A percentile compares a stretch with the other conserved stretches of the same genome.
Conservation (phyloP, 768 basidiomycete genomes). For the Butyriboletus loyo region DNA sequence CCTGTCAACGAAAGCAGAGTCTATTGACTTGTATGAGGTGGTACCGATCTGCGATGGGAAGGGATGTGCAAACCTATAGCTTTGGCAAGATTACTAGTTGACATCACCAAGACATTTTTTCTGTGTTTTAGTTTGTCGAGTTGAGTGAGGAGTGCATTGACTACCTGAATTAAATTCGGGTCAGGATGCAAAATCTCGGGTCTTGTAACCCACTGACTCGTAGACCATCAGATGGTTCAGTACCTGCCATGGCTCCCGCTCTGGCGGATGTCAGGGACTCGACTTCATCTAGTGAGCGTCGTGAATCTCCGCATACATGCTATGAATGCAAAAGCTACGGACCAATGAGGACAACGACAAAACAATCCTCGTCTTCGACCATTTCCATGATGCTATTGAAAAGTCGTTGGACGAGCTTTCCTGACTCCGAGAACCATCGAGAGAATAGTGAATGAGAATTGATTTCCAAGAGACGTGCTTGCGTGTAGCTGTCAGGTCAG, state of each 20-base stretch:
- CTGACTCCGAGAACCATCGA: constrained; percentile 99
- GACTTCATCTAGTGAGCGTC: constrained; percentile 74
- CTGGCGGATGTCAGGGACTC: constrained; percentile 94
- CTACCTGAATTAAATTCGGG: constrained; percentile 61
- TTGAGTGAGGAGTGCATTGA: constrained; percentile 95
- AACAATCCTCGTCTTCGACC: constrained; percentile 86
- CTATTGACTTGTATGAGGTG: constrained; percentile 39
- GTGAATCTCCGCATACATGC: constrained; percentile 5
- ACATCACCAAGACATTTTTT: constrained; percentile 94
- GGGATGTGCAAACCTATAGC: constrained; percentile 73
- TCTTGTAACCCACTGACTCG: constrained; percentile 50
- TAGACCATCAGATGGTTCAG: constrained; percentile 92
- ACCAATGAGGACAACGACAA: constrained; percentile 95
- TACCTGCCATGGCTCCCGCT: constrained; percentile 91
- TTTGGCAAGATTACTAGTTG: constrained; percentile 92
- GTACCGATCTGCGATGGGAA: background rate
- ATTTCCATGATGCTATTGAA: constrained; percentile 88
- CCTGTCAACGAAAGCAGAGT: constrained; percentile 93
- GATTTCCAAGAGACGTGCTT: constrained; percentile 90
- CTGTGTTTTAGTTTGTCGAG: constrained; percentile 91
- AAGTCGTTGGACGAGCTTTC: constrained; percentile 93
- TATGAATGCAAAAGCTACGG: constrained; percentile 2
- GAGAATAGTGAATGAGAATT: constrained; percentile 98
- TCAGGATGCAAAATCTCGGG: background rate
- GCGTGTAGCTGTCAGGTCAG: constrained; percentile 60